Percentiles rank a stretch among this genome's conserved stretches.
Conservation (phyloP, 805 yeast species). For the Wickerhamiella cacticola region DNA sequence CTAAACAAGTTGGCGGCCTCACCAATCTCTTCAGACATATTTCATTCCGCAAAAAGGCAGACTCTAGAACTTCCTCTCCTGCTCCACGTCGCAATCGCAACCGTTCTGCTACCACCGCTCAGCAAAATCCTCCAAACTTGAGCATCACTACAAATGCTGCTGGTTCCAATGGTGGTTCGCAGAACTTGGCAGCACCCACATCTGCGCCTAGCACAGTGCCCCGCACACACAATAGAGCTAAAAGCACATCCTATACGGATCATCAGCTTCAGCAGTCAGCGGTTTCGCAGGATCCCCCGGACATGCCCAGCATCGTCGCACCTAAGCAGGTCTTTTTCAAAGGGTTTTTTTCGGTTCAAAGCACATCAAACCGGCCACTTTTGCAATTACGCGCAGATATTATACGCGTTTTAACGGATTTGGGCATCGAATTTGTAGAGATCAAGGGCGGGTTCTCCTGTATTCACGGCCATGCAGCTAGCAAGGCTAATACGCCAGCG, state of each 20-base stretch:
- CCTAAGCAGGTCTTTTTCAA: constrained; percentile 83
- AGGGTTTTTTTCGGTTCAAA: constrained; percentile 89
- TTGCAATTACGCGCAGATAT: constrained; percentile 80
- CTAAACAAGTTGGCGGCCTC: constrained; percentile 3
- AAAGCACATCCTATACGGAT: constrained; percentile 14
- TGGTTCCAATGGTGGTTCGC: background rate
- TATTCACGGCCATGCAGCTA: constrained; percentile 35
- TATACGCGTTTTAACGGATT: constrained; percentile 57
- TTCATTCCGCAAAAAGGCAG: constrained; percentile 17
- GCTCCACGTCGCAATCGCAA: constrained; percentile 10
- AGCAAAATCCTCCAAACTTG: constrained; percentile 1
- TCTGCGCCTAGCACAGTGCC: background rate
- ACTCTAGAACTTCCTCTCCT: constrained; percentile 1
- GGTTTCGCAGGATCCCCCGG: constrained; percentile 34
- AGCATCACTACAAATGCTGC: background rate
- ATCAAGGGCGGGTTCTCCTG: constrained; percentile 92
- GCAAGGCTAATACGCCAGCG: background rate
- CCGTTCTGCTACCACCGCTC: constrained; percentile 9
- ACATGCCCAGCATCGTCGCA: constrained; percentile 89
- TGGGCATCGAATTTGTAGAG: constrained; percentile 74
- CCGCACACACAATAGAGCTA: constrained; percentile 2
- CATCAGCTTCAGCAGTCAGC: constrained; percentile 7
- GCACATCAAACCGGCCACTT: constrained; percentile 84
- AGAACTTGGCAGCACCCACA: background rate
- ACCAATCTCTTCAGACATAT: constrained; percentile 19